Percentiles rank a stretch among this genome's conserved stretches.
phyloP scores from a whole-genome alignment of 148 eudicot species.

The Selenicereus undatus region DNA sequence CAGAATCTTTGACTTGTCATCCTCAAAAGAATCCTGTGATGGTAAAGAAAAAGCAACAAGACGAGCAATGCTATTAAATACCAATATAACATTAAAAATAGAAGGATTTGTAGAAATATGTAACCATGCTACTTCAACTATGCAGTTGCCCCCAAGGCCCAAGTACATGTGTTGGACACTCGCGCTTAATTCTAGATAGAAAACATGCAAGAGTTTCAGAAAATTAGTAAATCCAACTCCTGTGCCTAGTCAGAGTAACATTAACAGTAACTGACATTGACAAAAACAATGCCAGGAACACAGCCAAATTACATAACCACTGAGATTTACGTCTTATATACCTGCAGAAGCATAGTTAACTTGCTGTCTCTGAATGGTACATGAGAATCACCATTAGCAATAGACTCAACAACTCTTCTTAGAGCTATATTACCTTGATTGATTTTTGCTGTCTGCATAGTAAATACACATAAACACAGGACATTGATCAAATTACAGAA shows the following conservation, averaged over 20 bases:
- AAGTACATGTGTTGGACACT: background rate
- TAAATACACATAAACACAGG: background rate
- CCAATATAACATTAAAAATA: background rate
- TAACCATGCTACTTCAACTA: background rate
- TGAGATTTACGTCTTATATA: constrained; percentile 15
- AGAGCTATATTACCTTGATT: constrained; percentile 92
- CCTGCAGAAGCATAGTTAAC: constrained; percentile 98
- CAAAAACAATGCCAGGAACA: background rate
- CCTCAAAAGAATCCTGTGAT: constrained; percentile 90
- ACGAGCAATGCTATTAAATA: background rate
- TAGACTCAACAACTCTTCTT: constrained; percentile 96
- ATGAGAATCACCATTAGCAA: constrained; percentile 97
- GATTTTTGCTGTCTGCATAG: constrained; percentile 82
- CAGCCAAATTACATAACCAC: background rate
- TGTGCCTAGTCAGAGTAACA: background rate
- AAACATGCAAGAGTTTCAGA: too few species aligned
- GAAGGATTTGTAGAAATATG: background rate
- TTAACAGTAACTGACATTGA: background rate
- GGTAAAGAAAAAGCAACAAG: background rate
- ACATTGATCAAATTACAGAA: background rate
- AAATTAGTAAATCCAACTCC: too few species aligned
- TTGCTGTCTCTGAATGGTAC: constrained; percentile 99
- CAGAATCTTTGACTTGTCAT: constrained; percentile 85
- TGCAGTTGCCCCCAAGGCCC: background rate
- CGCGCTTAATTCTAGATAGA: too few species aligned